Evolutionary conservation across 1,284 basidiomycete genomes (phyloP).

Genomic region (Inonotus hispidus): DNA sequence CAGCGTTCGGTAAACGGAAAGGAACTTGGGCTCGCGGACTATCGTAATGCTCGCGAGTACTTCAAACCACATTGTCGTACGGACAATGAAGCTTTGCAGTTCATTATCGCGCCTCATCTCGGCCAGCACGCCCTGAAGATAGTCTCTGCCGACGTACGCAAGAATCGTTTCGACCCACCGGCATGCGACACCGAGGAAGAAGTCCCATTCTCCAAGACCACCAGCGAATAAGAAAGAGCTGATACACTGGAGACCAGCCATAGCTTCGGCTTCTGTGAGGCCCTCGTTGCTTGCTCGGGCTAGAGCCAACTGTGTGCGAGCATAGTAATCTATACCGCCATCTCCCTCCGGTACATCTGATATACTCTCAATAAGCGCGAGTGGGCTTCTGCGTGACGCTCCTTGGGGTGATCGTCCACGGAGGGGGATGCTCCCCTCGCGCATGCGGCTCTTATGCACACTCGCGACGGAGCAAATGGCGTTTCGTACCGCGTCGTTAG

Average conservation of each 20-base stretch:
- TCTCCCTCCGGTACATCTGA: background rate
- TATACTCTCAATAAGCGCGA: background rate
- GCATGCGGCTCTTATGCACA: conserved; percentile 38
- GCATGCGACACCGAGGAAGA: conserved; percentile 56
- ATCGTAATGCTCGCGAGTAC: conserved; percentile 72
- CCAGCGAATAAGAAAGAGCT: conserved; percentile 71
- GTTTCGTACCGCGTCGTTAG: conserved; percentile 35
- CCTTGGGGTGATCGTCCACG: conserved; percentile 6
- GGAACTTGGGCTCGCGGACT: conserved; percentile 49
- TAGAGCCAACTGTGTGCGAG: background rate
- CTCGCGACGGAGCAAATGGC: conserved; percentile 56
- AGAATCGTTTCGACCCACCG: conserved; percentile 48
- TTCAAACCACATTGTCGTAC: conserved; percentile 82
- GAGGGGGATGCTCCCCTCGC: conserved; percentile 22
- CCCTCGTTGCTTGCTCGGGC: background rate
- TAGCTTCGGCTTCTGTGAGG: conserved; percentile 43
- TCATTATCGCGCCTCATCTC: background rate
- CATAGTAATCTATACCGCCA: background rate
- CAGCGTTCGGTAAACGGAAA: conserved; percentile 49
- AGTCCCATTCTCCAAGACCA: conserved; percentile 61
- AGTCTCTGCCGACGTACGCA: conserved; percentile 19
- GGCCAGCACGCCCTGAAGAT: background rate
- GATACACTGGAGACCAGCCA: conserved; percentile 67
- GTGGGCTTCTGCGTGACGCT: background rate
- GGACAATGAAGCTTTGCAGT: conserved; percentile 59